phyloP scores from a whole-genome alignment of 495 filamentous ascomycete species.

The Trichoderma gamsii region DNA sequence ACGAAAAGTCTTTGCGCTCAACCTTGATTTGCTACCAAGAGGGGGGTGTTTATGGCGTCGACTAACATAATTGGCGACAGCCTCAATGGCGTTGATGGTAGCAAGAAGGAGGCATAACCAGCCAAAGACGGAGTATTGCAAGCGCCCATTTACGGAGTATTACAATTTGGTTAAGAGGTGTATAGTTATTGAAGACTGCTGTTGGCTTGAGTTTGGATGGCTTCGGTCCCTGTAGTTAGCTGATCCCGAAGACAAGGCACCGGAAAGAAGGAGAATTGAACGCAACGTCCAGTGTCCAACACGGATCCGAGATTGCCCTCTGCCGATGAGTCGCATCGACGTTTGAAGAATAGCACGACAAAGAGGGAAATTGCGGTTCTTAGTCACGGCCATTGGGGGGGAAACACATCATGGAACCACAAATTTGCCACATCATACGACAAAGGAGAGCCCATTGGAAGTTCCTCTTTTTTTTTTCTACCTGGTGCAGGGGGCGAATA shows the following conservation, averaged over 20 bases:
- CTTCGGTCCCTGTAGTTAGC: background rate
- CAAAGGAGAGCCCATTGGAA: background rate
- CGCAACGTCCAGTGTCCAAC: background rate
- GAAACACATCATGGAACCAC: background rate
- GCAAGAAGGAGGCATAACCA: no score
- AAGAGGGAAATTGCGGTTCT: background rate
- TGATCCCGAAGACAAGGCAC: slow-evolving; percentile 3
- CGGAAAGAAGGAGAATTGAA: background rate
- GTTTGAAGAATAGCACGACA: background rate
- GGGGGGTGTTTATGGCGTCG: background rate
- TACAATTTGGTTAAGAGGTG: background rate
- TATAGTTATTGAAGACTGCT: background rate
- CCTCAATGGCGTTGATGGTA: no score
- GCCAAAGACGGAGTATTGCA: no score
- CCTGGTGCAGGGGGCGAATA: background rate
- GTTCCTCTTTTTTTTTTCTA: background rate
- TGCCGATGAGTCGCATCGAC: no score
- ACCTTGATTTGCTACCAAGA: background rate
- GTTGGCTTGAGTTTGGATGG: background rate
- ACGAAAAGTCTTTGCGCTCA: background rate
- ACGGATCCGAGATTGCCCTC: background rate
- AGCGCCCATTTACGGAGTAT: no score
- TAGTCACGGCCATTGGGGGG: background rate
- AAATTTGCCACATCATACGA: background rate
- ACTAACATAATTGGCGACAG: no score